phyloP scores from a whole-genome alignment of 208 protist species.

The Novymonas esmeraldas region DNA sequence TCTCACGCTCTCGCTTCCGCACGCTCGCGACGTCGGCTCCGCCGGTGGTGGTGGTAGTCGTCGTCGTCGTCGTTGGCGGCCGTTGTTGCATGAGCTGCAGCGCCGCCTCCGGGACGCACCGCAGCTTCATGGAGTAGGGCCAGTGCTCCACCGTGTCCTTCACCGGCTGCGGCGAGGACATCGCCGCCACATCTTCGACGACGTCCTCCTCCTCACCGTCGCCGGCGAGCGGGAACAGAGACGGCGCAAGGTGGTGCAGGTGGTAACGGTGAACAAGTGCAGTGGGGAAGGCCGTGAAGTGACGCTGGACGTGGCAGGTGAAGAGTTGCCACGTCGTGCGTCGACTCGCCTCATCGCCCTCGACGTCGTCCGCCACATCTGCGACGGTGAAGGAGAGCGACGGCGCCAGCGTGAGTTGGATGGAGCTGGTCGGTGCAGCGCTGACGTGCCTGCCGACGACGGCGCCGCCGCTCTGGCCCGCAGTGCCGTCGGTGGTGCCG shows the following conservation, averaged over 20 bases:
- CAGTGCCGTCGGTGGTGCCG: neutral
- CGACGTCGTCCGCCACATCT: slow-evolving; percentile 15
- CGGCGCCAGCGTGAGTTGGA: slow-evolving; percentile 17
- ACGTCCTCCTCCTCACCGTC: too few relatives aligned
- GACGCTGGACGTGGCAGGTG: slow-evolving; percentile 41
- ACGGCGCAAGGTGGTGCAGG: slow-evolving; percentile 59
- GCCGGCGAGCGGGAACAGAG: slow-evolving; percentile 69
- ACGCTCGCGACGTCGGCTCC: neutral
- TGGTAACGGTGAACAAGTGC: slow-evolving; percentile 85
- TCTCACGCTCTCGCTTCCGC: neutral
- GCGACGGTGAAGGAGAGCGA: slow-evolving; percentile 29
- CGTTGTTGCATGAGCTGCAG: slow-evolving; percentile 7
- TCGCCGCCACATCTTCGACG: neutral
- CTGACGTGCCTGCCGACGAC: too few relatives aligned
- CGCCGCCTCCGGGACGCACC: slow-evolving; percentile 36
- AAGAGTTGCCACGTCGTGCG: slow-evolving; percentile 66
- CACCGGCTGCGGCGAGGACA: neutral
- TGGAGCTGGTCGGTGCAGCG: too few relatives aligned
- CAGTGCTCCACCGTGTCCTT: slow-evolving; percentile 26
- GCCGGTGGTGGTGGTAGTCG: neutral
- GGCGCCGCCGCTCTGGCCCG: too few relatives aligned
- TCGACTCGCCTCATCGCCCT: neutral
- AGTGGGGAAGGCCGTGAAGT: slow-evolving; percentile 82
- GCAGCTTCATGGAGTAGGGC: slow-evolving; percentile 65
- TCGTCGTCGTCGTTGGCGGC: neutral